Conservation (phyloP, 129 eudicot genomes). For the Artemisia tridentata region DNA sequence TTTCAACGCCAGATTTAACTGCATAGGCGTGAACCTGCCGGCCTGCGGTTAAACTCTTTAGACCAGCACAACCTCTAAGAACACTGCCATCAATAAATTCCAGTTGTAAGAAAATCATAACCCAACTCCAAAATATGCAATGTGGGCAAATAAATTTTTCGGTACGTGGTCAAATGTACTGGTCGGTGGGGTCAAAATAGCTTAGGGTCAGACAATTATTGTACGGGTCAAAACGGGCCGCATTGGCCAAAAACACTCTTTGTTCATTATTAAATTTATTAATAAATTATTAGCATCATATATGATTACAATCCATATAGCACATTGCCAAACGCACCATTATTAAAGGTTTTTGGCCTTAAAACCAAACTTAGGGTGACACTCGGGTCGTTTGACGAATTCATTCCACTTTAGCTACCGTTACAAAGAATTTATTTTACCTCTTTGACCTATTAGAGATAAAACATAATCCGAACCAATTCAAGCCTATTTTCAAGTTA, state of each 20-base stretch:
- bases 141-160: neutral
- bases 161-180: neutral
- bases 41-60: constrained; percentile 57
- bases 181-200: neutral
- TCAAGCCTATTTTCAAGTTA: neutral
- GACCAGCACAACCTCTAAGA: constrained; percentile 89
- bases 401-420: neutral
- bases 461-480: neutral
- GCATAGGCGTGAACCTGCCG: constrained; percentile 69
- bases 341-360: neutral
- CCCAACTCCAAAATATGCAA: neutral
- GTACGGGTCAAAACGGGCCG: neutral
- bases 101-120: constrained; percentile 9
- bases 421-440: neutral
- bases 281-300: neutral
- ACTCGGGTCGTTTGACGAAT: neutral
- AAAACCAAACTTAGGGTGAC: neutral
- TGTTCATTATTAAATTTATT: neutral
- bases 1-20: constrained; percentile 50
- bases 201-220: neutral
- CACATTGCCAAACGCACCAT: neutral
- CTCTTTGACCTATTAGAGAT: neutral
- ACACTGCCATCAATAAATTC: constrained; percentile 58
- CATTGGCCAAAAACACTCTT: neutral
- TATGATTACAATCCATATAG: neutral